Evolutionary conservation across 768 basidiomycete genomes (phyloP), one percentile per base, ranked within the genome.

Genomic region (Suillus bovinus): DNA sequence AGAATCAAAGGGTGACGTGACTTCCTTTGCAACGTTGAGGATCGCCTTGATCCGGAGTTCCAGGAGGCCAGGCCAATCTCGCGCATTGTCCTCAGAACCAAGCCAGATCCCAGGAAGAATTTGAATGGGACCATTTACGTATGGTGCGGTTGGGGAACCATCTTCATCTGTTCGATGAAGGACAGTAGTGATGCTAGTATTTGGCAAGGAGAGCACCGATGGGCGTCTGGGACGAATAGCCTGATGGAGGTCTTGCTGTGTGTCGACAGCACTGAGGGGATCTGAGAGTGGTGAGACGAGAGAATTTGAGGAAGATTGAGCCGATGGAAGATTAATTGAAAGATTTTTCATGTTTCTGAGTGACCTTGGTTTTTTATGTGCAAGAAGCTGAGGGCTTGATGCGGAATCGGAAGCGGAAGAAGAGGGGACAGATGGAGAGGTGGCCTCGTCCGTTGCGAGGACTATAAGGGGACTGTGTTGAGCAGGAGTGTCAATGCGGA

Each of bases 11-110:
- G 88, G 85, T n/a, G 85, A 85, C 49, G 81, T 72, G 65, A 97
- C 91, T 74, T 97, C 94, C 78, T 96, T 94, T 52, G 94, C 94
- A 38, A 96, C 95, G 73, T 96, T 96, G 74, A 96, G 84, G 24
- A 96, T 84, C 50, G 90, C 86, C 64, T 82, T 85, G 70, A 96
- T 94, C 42, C 88, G 85, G 38, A 87, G 84, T 58, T 89, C 83
- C 27, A 85, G 70, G 62, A 96, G 86, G 31, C 81, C 80, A 46
- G 78, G 79, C 87, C 90, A 92, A 75, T 96, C 90, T 62, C 87
- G 85, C 49, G 91, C 93, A 68, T 96, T 95, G 76, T 94, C 93
- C 74, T 96, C 93, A 61, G 91, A 91, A 65, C 94, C 95, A 11
- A 96, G 85, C 88, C 89, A 96, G 62, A 96, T 80, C 56, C 88